Evolutionary conservation across 2,329 filamentous ascomycete genomes (phyloP), one percentile per base, ranked within the genome.

Genomic region (Fusarium illudens): DNA sequence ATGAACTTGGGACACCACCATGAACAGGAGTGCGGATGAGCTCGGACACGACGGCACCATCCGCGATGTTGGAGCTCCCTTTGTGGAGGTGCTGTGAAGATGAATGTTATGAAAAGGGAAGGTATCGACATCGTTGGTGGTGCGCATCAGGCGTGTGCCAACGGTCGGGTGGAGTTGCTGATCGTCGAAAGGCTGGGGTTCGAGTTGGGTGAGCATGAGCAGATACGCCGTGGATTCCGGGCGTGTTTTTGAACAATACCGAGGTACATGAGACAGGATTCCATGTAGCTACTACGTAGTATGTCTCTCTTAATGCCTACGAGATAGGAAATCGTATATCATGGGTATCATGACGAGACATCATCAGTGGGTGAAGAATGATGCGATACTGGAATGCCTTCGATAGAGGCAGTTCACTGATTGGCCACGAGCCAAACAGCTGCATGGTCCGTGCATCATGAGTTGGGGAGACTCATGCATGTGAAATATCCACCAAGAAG

Each of bases 81-180:
- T 25, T 30, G 29, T 59, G 27, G 55, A 57, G 32, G 52, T 17
- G 33, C 29, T 12, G 37, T 44, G 58, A 62, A 55, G 25, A 49
- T 13, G 13, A 52, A 30, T 12, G 20, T 12, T 44, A 34, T 58
- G 22, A 39, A 66, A 58, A 13, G 52, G 70, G 68, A 46, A 73
- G 58, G 64, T 59, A 72, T 72, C 68, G 61, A 58, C 70, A 56
- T 29, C 50, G 51, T 60, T 63, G 62, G 46, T 58, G 54, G 33
- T 50, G 55, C n/a, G 37, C 51, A 60, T 57, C 58, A 49, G 60
- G 33, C 25, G 44, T 46, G 44, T 25, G 53, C 36, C 42, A 44
- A 53, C 33, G 49, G 34, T 22, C 33, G 32, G 36, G 54, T 67
- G 57, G 64, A 58, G 55, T 62, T 39, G 29, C 30, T 36, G 37